Base-by-base conservation (phyloP, 2,329 filamentous ascomycete species). In the Cladorrhinum sp. region DNA sequence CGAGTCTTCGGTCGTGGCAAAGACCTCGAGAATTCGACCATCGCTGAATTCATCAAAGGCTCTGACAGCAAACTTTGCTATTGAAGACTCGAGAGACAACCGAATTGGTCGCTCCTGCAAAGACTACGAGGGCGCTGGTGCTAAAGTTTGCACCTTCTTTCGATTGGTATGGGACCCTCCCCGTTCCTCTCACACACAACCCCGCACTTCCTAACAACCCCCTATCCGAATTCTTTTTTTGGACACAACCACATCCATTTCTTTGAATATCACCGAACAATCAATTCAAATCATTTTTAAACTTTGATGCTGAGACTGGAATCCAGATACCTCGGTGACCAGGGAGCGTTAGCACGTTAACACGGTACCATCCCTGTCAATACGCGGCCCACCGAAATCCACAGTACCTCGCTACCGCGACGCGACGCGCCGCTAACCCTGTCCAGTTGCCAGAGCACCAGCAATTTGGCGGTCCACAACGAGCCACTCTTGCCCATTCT, bases 401-500 rank as follows among this genome's bases (percentile, higher is more conserved):
- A 16, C 13, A 25, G 65, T 67, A 65, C 59, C 59, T 6, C 50
- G 50, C 56, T 67, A 67, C 61, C 64, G 64, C 64, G 63, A 60
- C 64, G 64, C 64, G 63, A 60, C 55, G 16, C 32, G 29, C 62
- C 61, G 63, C 66, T 67, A 67, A 56, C 65, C 66, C n/a, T 38
- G 23, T 62, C 61, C 60, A 57, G 50, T 50, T 29, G 60, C 27
- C 52, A 57, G 53, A 55, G 58, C 56, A 57, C 52, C 41, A 45
- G 41, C 41, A 45, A 45, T 20, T 16, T 45, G 41, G 36, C 36
- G 36, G 36, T 41, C 36, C 36, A 41, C 36, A 13, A 41, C 10
- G 36, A 13, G 52, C 55, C 23, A 32, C 45, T 60, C 53, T 54
- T 54, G 60, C 16, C 27, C 23, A 27, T 56, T 56, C 41, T 56